Evolutionary conservation across 352 stramenopile species (phyloP), one percentile per base, ranked within the genome.

Genomic region (Phytophthora brassicae): DNA sequence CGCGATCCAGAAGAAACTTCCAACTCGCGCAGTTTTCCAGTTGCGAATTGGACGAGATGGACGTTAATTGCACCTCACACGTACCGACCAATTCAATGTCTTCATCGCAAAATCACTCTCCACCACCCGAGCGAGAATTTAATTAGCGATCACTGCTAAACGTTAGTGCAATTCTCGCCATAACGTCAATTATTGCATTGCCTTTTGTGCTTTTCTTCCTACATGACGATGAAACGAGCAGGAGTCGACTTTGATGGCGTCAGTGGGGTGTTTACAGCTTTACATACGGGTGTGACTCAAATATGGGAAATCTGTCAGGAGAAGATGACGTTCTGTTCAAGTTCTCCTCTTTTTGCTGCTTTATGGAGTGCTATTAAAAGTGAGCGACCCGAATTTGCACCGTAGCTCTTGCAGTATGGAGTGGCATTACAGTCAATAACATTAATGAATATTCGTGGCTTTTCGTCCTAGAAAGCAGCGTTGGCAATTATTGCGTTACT

Each of bases 261-360:
- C 36, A 52, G 66, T 36, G 65, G 65, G 3, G 20, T 73, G 13
- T 14, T 70, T 3, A 26, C 39, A 33, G 55, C 70, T 3, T 7
- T 87, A 9, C 33, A 49, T 0, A 59, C 55, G 1, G 74, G 70
- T 2, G 35, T 81, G 6, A 46, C 55, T 6, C 73, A 88, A 28
- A 47, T 89, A 11, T 81, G 80, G 71, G 66, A 68, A 36, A 76
- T 88, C 22, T 81, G 65, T 44, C 74, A 83, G 33, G 68, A 86
- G 28, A 78, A 88, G 22, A 63, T 85, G 7, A 73, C 79, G 23
- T 80, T 74, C 68, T 76, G 72, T 11, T n/a, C n/a, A n/a, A n/a
- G 67, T 86, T 16, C 38, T 89, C 19, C 49, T 73, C 13, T 89
- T 88, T 57, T 60, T 86, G 33, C 57, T 77, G 35, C 44, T 73